Evolutionary conservation across 2,329 filamentous ascomycete species (phyloP).

Genomic region (Monosporascus sp.): DNA sequence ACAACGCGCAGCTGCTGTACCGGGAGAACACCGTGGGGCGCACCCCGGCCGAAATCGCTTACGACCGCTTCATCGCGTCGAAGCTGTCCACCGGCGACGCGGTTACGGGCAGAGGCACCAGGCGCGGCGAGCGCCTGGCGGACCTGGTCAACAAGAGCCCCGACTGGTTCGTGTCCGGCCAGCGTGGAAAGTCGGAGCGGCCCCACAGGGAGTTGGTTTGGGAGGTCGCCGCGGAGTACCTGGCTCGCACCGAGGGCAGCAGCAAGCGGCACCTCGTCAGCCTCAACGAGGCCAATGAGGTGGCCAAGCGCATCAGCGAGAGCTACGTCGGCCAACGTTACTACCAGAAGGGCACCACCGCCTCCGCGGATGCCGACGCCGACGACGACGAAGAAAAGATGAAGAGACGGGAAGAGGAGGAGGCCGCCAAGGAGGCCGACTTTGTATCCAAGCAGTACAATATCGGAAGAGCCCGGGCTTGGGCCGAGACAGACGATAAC

Average conservation of each 20-base stretch:
- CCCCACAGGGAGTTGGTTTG: constrained; percentile 17
- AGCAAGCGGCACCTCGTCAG: constrained; percentile 45
- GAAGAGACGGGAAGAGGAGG: constrained; percentile 4
- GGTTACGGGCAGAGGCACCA: neutral
- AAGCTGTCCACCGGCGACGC: constrained; percentile 24
- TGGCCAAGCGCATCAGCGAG: constrained; percentile 51
- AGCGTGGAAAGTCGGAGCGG: neutral
- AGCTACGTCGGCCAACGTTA: constrained; percentile 32
- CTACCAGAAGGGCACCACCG: constrained; percentile 6
- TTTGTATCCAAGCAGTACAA: constrained; percentile 11
- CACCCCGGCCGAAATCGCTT: constrained; percentile 64
- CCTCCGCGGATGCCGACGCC: constrained; percentile 1
- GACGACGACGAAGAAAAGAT: constrained; percentile 7
- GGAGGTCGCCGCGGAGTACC: constrained; percentile 19
- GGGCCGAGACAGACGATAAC: neutral
- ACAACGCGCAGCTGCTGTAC: constrained; percentile 54
- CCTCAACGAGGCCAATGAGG: constrained; percentile 53
- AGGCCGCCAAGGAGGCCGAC: constrained; percentile 7
- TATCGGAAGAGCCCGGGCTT: neutral
- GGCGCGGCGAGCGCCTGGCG: neutral
- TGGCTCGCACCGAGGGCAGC: constrained; percentile 18
- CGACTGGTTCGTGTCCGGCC: constrained; percentile 3
- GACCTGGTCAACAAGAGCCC: constrained; percentile 7
- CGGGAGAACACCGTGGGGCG: constrained; percentile 72
- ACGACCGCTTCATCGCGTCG: constrained; percentile 44